A percentile compares a stretch with the other conserved stretches of the same genome.
These are phyloP conservation scores for Jacaranda mimosifolia DNA, from an alignment of 257 asterid species.

Conservation along the genomic window DNA sequence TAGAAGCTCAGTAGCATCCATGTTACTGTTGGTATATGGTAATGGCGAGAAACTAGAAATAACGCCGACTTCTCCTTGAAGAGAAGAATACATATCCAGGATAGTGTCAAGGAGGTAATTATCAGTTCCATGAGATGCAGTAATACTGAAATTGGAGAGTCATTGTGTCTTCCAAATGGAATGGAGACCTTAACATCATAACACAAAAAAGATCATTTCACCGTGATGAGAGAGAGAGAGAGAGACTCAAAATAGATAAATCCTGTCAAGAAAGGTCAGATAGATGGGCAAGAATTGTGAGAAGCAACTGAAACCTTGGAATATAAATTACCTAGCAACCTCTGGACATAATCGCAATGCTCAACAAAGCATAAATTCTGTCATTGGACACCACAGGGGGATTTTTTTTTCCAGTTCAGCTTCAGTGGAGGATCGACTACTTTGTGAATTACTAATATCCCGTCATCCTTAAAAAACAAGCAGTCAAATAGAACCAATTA, in stretches of 20 bases:
- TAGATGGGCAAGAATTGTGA: constrained; percentile 7
- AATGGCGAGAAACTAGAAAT: constrained; percentile 58
- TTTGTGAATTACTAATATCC: constrained; percentile 80
- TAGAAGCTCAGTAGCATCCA: constrained; percentile 83
- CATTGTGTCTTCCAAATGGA: constrained; percentile 83
- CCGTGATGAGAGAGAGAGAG: constrained; percentile 12
- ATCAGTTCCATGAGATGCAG: constrained; percentile 85
- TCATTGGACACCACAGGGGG: constrained; percentile 63
- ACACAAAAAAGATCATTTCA: background rate
- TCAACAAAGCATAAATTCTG: constrained; percentile 63
- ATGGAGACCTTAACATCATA: constrained; percentile 58
- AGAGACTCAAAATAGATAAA: constrained; percentile 6
- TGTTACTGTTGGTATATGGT: constrained; percentile 58
- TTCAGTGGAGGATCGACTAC: constrained; percentile 82
- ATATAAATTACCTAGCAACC: constrained; percentile 76
- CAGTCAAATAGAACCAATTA: constrained; percentile 17
- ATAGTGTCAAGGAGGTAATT: constrained; percentile 90
- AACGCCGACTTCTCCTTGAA: constrained; percentile 69
- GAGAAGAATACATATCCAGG: constrained; percentile 77
- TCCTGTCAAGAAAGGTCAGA: too few species aligned
- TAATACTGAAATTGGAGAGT: constrained; percentile 74
- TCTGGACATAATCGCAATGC: constrained; percentile 87
- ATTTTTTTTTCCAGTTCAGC: constrained; percentile 55
- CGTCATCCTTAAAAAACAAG: constrained; percentile 64
- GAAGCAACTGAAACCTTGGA: constrained; percentile 22